phyloP scores from a whole-genome alignment of 805 yeast genomes.

The Brettanomyces bruxellensis region DNA sequence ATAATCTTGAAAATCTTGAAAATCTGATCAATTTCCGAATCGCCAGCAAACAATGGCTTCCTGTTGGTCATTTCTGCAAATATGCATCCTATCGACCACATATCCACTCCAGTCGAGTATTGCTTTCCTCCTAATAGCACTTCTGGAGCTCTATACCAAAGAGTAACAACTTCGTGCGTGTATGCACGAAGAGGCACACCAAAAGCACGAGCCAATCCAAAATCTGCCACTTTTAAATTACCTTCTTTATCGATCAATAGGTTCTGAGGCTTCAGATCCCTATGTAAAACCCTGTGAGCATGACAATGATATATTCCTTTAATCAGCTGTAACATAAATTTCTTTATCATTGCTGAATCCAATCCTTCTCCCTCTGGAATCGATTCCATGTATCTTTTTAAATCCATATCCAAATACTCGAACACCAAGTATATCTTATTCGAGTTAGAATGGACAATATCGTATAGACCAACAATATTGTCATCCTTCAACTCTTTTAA shows the following conservation, averaged over 20 bases:
- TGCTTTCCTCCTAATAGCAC: constrained; percentile 92
- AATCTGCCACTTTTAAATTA: constrained; percentile 81
- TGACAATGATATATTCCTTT: constrained; percentile 92
- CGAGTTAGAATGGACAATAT: constrained; percentile 90
- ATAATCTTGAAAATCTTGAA: constrained; percentile 84
- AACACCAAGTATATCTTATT: constrained; percentile 89
- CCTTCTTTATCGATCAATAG: constrained; percentile 92
- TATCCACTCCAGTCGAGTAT: constrained; percentile 95
- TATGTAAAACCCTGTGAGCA: constrained; percentile 85
- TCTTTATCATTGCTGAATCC: constrained; percentile 83
- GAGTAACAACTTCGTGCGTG: constrained; percentile 95
- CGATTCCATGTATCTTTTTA: constrained; percentile 94
- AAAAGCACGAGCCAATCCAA: constrained; percentile 93
- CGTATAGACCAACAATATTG: constrained; percentile 83
- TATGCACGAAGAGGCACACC: constrained; percentile 96
- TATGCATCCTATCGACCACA: constrained; percentile 98
- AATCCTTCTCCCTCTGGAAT: constrained; percentile 86
- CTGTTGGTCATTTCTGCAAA: constrained; percentile 97
- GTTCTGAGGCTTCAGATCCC: constrained; percentile 96
- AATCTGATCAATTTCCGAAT: constrained; percentile 94
- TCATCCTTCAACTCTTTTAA: constrained; percentile 91
- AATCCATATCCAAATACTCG: constrained; percentile 88
- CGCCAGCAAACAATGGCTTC: constrained; percentile 93
- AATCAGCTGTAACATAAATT: constrained; percentile 85
- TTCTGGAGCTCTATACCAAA: constrained; percentile 98